phyloP scores from a whole-genome alignment of 805 yeast genomes.

The Candida vartiovaarae region DNA sequence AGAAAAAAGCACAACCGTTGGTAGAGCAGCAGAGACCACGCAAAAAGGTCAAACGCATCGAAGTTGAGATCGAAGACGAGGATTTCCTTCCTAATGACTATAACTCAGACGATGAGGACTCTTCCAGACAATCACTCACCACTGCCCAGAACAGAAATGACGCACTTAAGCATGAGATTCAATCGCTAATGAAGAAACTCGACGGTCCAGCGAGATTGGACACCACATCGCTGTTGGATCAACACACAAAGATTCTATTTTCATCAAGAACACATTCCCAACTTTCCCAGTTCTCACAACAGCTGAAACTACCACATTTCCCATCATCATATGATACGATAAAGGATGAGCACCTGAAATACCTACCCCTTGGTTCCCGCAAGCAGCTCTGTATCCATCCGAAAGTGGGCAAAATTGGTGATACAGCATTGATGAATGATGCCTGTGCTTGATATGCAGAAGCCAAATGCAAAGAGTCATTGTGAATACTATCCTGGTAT shows the following conservation, averaged over 20 bases:
- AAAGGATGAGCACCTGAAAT: constrained; percentile 49
- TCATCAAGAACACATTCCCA: constrained; percentile 92
- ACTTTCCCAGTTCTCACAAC: constrained; percentile 70
- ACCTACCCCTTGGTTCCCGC: constrained; percentile 72
- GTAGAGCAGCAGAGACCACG: constrained; percentile 12
- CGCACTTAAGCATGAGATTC: constrained; percentile 40
- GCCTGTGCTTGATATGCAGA: constrained; percentile 68
- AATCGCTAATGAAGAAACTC: constrained; percentile 37
- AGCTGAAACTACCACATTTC: constrained; percentile 53
- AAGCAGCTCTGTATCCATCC: constrained; percentile 79
- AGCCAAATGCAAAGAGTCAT: constrained; percentile 24
- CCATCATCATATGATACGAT: constrained; percentile 47
- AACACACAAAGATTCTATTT: constrained; percentile 49
- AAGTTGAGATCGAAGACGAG: constrained; percentile 24
- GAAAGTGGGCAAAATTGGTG: constrained; percentile 42
- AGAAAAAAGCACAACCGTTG: constrained; percentile 7
- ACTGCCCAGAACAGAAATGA: constrained; percentile 23
- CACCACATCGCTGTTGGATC: constrained; percentile 16
- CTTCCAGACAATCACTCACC: constrained; percentile 1
- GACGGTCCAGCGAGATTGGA: constrained; percentile 20
- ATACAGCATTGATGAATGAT: constrained; percentile 60
- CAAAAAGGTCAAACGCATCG: constrained; percentile 14
- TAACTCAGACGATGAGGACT: constrained; percentile 23
- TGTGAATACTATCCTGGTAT: constrained; percentile 38
- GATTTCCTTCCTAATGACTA: constrained; percentile 35